phyloP scores from a whole-genome alignment of 768 basidiomycete genomes.

The Suillus tomentosus region DNA sequence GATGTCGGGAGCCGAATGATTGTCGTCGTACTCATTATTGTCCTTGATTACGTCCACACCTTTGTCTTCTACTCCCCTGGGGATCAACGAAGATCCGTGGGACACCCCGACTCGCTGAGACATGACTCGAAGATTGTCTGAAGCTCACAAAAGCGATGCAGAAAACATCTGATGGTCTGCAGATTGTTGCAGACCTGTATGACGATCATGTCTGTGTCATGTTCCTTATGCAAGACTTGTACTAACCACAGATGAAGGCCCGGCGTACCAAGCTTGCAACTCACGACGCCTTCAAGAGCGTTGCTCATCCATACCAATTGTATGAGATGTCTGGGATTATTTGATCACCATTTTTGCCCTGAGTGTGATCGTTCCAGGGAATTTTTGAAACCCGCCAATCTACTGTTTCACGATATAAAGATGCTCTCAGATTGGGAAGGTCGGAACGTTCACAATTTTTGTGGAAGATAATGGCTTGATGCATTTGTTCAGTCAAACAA shows the following conservation, averaged over 20 bases:
- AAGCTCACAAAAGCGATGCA: slow-evolving; percentile 74
- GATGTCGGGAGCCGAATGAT: slow-evolving; percentile 75
- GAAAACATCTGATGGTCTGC: slow-evolving; percentile 70
- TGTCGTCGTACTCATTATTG: slow-evolving; percentile 71
- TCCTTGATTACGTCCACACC: slow-evolving; percentile 76
- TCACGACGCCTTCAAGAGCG: no score
- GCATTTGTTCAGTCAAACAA: no score
- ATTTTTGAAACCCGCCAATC: no score
- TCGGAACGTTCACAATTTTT: no score
- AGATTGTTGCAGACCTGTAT: slow-evolving; percentile 75
- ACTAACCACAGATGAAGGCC: slow-evolving; percentile 48
- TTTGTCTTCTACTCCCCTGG: slow-evolving; percentile 48
- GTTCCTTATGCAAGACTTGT: background rate
- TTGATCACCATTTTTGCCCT: no score
- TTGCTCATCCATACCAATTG: no score
- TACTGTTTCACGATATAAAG: no score
- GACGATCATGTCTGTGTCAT: slow-evolving; percentile 68
- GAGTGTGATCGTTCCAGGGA: no score
- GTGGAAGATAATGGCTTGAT: no score
- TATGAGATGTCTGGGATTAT: no score
- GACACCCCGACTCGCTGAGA: slow-evolving; percentile 23
- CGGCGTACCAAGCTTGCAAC: slow-evolving; percentile 52
- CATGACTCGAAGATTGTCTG: slow-evolving; percentile 57
- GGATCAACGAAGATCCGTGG: slow-evolving; percentile 51
- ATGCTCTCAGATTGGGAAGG: no score